These are phyloP conservation scores for Schoenoplectus triqueter DNA, from an alignment of 202 grass and related monocot species.

Conservation along the genomic window DNA sequence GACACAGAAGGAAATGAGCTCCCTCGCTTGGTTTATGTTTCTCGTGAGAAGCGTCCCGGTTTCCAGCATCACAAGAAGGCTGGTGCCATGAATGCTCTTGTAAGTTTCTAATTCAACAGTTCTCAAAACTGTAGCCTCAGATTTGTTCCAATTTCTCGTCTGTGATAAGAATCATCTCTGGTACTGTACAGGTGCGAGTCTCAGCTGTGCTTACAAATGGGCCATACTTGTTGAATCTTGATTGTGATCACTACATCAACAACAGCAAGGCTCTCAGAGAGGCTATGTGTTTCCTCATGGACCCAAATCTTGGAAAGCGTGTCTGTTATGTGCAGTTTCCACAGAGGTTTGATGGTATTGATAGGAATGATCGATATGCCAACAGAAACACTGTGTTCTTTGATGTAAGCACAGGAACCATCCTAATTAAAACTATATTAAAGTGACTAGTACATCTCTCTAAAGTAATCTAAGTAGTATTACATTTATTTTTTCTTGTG, in stretches of 20 bases:
- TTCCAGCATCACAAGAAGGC: constrained; percentile 91
- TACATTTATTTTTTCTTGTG: constrained; percentile 38
- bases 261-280: constrained; percentile 81
- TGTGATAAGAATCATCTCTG: constrained; percentile 33
- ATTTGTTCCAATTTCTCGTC: constrained; percentile 28
- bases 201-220: constrained; percentile 93
- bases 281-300: constrained; percentile 95
- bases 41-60: constrained; percentile 89
- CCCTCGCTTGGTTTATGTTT: constrained; percentile 87
- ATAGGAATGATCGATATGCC: constrained; percentile 81
- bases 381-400: constrained; percentile 91
- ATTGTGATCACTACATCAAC: constrained; percentile 94
- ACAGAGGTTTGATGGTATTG: constrained; percentile 85
- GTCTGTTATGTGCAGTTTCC: constrained; percentile 85
- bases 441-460: constrained; percentile 29
- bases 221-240: constrained; percentile 81
- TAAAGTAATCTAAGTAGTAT: constrained; percentile 41
- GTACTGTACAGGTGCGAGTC: constrained; percentile 69
- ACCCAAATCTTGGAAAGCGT: constrained; percentile 71
- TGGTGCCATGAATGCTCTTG: constrained; percentile 91
- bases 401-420: constrained; percentile 59
- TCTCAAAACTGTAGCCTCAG: constrained; percentile 28
- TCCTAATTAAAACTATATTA: constrained; percentile 28
- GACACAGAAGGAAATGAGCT: constrained; percentile 77
- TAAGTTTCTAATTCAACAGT: constrained; percentile 52